Evolutionary conservation across 2,329 filamentous ascomycete species (phyloP).

Genomic region (Scedosporium boydii): DNA sequence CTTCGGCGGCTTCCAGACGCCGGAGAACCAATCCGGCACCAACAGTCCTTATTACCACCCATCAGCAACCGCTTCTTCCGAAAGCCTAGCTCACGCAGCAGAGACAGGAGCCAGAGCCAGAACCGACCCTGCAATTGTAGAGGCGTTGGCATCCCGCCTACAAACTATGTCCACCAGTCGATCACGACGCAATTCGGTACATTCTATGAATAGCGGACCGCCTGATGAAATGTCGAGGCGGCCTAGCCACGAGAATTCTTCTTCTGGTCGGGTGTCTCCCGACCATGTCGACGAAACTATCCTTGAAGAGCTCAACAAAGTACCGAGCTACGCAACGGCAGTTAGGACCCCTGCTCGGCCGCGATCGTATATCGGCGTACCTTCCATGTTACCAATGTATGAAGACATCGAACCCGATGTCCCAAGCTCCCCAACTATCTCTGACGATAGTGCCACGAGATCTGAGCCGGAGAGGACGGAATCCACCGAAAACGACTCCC

Average conservation of each 20-base stretch:
- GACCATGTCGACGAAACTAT: constrained; percentile 50
- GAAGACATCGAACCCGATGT: constrained; percentile 33
- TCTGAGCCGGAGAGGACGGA: not conserved
- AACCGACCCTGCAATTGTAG: constrained; percentile 30
- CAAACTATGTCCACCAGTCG: constrained; percentile 28
- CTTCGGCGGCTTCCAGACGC: constrained; percentile 68
- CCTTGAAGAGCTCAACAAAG: constrained; percentile 57
- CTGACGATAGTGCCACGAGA: not conserved
- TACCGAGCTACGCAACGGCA: constrained; percentile 70
- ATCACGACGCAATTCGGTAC: not conserved
- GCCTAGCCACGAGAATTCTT: constrained; percentile 10
- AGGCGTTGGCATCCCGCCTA: constrained; percentile 52
- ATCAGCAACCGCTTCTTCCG: constrained; percentile 66
- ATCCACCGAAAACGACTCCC: not conserved
- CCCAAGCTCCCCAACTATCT: constrained; percentile 34
- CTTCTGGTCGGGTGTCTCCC: constrained; percentile 43
- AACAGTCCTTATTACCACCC: constrained; percentile 69
- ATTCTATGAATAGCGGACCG: not conserved
- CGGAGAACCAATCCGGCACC: constrained; percentile 59
- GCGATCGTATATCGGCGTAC: constrained; percentile 35
- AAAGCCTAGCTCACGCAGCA: constrained; percentile 51
- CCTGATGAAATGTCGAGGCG: not conserved
- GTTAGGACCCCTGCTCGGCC: constrained; percentile 54
- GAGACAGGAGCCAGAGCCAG: no score
- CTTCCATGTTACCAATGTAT: constrained; percentile 52